These are phyloP conservation scores for Colletotrichum siamense DNA, from an alignment of 2,329 filamentous ascomycete species.

Conservation along the genomic window DNA sequence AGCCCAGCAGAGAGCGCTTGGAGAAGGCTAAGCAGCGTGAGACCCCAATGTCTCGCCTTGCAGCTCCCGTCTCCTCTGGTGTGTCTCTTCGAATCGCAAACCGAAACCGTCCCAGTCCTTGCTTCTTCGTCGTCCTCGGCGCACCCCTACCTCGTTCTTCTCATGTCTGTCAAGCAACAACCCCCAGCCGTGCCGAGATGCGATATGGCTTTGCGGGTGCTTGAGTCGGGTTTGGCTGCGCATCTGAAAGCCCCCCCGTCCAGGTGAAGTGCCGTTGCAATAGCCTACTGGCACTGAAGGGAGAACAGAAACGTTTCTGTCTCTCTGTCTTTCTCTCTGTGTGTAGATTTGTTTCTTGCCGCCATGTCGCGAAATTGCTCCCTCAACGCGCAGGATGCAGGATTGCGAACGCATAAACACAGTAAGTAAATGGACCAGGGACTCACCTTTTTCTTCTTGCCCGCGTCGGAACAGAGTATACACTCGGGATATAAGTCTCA, in stretches of 20 bases:
- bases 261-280: background rate
- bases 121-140: background rate
- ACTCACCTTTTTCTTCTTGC: constrained; percentile 10
- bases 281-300: background rate
- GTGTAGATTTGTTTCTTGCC: background rate
- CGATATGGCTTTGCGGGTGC: background rate
- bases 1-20: background rate
- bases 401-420: background rate
- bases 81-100: background rate
- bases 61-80: constrained; percentile 3
- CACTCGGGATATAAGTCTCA: constrained; percentile 30
- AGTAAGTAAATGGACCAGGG: background rate
- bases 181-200: background rate
- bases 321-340: background rate
- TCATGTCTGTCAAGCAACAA: background rate
- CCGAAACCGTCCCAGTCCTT: constrained; percentile 10
- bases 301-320: background rate
- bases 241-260: background rate
- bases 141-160: background rate
- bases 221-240: constrained; percentile 6
- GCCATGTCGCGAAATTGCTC: background rate
- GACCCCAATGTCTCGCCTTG: constrained; percentile 15
- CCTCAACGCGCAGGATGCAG: background rate
- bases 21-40: constrained; percentile 2
- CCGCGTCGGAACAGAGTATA: constrained; percentile 10